Evolutionary conservation across 2,329 filamentous ascomycete genomes (phyloP), one percentile per base, ranked within the genome.

Genomic region (Neofusicoccum umdonicola): DNA sequence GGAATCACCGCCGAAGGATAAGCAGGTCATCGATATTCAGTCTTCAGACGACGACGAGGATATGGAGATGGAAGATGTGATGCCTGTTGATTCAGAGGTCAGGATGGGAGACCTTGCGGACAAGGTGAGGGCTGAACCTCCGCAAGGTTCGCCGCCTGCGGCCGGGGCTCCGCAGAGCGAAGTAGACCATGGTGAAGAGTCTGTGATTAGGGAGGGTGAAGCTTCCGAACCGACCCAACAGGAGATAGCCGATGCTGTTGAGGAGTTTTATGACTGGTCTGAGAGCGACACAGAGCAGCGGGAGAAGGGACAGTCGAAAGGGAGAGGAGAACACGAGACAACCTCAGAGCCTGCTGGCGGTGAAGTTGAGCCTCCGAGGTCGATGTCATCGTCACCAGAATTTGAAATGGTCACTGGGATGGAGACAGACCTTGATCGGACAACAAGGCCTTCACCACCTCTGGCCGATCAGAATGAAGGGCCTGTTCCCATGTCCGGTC

Each of bases 1-100:
- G 12, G 39, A 52, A 15, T 31, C 27, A 7, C 71, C 76, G 2
- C 71, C 76, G 15, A 75, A 80, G 13, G 79, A 83, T 50, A 77
- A 79, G 52, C 82, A 82, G 0, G 76, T 88, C 11, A 84, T 91
- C 60, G 82, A 87, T 66, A 85, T 92, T 42, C 84, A 85, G 35
- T 89, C 87, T 87, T 52, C 85, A 2, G 85, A 87, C 50, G 84
- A 83, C 22, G 82, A 81, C 41, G 84, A 83, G 27, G 67, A 72
- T 15, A 50, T 66, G 52, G 68, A 70, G 27, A 76, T 76, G 73
- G 72, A 76, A 34, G 75, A 77, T 66, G 69, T 75, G 7, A 54
- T 73, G 13, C 63, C 71, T 7, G 70, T 71, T 56, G 74, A 78
- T n/a, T 27, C 67, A 9, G 67, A 73, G 52, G 41, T 76, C 15